Evolutionary conservation across 164 flowering plant genomes (phyloP), one percentile per base, ranked within the genome.

Genomic region (Vitis cinerea): DNA sequence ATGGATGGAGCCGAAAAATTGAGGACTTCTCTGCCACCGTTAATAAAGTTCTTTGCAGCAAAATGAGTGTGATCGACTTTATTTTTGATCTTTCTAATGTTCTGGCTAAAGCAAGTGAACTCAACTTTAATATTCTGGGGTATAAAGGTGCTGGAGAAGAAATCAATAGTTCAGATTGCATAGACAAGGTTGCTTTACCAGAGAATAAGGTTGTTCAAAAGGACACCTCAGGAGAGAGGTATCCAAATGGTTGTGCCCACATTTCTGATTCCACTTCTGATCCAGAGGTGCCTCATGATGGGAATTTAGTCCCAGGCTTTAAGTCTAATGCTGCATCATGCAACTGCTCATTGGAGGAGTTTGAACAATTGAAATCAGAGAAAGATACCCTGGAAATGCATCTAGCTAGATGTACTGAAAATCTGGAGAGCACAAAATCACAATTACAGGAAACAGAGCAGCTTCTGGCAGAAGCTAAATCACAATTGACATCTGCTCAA

Each of bases 151-250:
- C 58, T 69, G 91, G 82, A 72, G 81, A 77, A 61, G 97, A 90
- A 80, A 77, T 67, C 30, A 83, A 51, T 73, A 81, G 73, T 73
- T 82, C 91, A 68, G 97, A 88, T 78, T 91, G 94, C 74, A 83
- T 91, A 67, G 99, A 91, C 81, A 93, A 95, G 75, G 88, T 90
- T 73, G 93, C 89, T 19, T 83, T 89, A 66, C 89, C 87, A 1
- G 98, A 91, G 75, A 86, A 88, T 68, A 91, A 85, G 74, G 75
- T 69, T 16, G 72, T 82, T 55, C 80, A 81, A 59, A 80, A 77
- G 69, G 82, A 80, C 59, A 76, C 77, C 61, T 53, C 73, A 31
- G 81, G 77, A 70, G 93, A 86, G 73, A 81, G 71, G n/a, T 83
- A 80, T 80, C 61, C 80, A 51, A 84, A 85, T 80, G 85, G 86